A percentile compares a stretch with the other conserved stretches of the same genome.
These are phyloP conservation scores for Blastocystis sp. DNA, from an alignment of 352 stramenopile genomes.

Conservation along the genomic window DNA sequence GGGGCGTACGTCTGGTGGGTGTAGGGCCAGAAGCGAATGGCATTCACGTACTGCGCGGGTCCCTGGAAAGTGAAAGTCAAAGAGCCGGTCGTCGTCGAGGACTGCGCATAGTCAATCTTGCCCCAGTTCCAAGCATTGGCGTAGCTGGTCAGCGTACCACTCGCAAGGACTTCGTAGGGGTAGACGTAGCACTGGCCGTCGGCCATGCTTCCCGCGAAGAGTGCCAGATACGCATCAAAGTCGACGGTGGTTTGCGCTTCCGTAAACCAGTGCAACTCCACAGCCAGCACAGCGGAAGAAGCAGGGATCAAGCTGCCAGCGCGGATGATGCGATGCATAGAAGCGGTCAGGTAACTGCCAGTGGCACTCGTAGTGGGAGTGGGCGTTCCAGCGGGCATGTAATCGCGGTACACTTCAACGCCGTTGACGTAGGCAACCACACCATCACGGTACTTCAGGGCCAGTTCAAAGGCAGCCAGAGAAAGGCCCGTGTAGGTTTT, in stretches of 20 bases:
- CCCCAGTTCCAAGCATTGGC: constrained; percentile 11
- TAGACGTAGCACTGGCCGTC: too few relatives aligned
- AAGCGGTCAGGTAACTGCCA: not conserved
- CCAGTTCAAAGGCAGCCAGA: constrained; percentile 6
- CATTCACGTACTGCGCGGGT: not conserved
- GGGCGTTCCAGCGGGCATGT: not conserved
- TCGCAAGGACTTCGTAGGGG: not conserved
- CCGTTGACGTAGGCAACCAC: constrained; percentile 33
- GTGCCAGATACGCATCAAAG: too few relatives aligned
- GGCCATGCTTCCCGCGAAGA: not conserved
- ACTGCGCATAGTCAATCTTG: not conserved
- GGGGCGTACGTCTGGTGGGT: not conserved
- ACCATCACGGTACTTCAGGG: constrained; percentile 27
- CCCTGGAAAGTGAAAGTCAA: not conserved
- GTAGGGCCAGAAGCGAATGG: not conserved
- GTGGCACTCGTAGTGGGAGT: not conserved
- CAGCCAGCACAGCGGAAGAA: not conserved
- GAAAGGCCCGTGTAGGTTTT: not conserved
- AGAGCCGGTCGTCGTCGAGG: not conserved
- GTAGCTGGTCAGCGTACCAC: not conserved
- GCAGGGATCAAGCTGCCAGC: not conserved
- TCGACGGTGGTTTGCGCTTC: not conserved
- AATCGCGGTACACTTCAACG: constrained; percentile 41
- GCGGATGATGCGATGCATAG: constrained; percentile 20
- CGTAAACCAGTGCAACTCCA: constrained; percentile 15